Conservation (phyloP, 2,329 filamentous ascomycete genomes). For the Knoxdaviesia capensis region DNA sequence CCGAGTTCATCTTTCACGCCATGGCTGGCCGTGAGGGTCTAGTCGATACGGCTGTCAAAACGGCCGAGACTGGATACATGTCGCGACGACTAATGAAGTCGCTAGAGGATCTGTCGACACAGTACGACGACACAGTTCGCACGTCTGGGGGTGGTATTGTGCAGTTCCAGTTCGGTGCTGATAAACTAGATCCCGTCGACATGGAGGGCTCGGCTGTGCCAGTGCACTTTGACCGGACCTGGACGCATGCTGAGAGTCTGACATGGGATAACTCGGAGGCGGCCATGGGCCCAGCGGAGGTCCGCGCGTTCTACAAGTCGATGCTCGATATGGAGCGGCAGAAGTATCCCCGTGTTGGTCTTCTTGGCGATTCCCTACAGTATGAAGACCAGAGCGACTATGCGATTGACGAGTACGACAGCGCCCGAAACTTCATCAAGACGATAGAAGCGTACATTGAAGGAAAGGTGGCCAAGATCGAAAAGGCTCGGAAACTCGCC, state of each 20-base stretch:
- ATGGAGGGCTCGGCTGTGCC: conserved; percentile 92
- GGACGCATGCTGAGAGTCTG: conserved; percentile 54
- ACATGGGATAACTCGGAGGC: conserved; percentile 65
- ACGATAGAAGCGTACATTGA: conserved; percentile 56
- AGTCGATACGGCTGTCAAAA: conserved; percentile 97
- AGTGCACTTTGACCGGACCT: conserved; percentile 81
- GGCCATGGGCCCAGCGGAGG: conserved; percentile 54
- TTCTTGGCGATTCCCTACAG: conserved; percentile 40
- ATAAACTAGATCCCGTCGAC: conserved; percentile 86
- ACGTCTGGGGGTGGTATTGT: conserved; percentile 79
- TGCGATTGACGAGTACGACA: conserved; percentile 60
- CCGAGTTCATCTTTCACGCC: conserved; percentile 94
- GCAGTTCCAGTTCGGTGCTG: conserved; percentile 93
- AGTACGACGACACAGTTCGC: conserved; percentile 87
- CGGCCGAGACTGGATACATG: conserved; percentile 98
- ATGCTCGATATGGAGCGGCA: conserved; percentile 48
- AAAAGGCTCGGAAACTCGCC: conserved; percentile 26
- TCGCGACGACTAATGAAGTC: conserved; percentile 96
- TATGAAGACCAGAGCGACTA: conserved; percentile 53
- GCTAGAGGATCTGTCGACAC: conserved; percentile 77
- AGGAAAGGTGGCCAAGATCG: conserved; percentile 39
- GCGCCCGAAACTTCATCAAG: conserved; percentile 61
- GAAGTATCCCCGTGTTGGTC: conserved; percentile 38
- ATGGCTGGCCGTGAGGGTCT: conserved; percentile 97
- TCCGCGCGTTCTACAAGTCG: conserved; percentile 45